Evolutionary conservation across 1,284 basidiomycete species (phyloP).

Genomic region (Wallemia hederae): DNA sequence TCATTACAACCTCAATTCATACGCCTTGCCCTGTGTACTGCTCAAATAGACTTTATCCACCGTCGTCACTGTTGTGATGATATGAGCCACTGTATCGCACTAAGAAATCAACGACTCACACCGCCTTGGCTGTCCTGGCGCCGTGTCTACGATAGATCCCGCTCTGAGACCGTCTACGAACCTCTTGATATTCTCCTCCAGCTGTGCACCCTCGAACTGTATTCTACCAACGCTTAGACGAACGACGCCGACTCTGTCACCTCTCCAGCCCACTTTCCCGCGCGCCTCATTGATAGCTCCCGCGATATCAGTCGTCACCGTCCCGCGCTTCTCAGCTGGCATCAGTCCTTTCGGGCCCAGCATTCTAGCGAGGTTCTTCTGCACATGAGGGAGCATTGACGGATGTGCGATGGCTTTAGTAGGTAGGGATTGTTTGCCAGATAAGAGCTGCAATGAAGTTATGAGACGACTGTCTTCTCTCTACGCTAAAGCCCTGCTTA

Average conservation of each 20-base stretch:
- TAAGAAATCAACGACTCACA: background rate
- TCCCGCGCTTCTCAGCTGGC: conserved; percentile 78
- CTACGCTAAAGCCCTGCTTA: conserved; percentile 17
- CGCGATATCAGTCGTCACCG: conserved; percentile 61
- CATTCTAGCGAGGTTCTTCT: conserved; percentile 52
- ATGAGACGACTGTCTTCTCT: background rate
- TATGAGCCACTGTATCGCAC: background rate
- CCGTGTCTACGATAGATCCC: background rate
- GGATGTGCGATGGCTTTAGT: conserved; percentile 61
- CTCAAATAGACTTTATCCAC: background rate
- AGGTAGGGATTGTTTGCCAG: conserved; percentile 30
- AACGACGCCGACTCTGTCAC: conserved; percentile 61
- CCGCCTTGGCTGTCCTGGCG: background rate
- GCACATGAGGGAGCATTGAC: conserved; percentile 44
- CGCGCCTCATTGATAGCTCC: conserved; percentile 50
- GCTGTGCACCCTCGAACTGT: background rate
- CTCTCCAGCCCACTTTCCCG: conserved; percentile 71
- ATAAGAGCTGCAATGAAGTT: conserved; percentile 25
- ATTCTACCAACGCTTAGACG: conserved; percentile 15
- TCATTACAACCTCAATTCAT: background rate
- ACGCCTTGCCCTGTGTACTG: background rate
- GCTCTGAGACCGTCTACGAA: background rate
- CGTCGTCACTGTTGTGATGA: background rate
- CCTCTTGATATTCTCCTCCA: background rate
- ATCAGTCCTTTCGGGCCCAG: conserved; percentile 83